These are phyloP conservation scores for Paecilomyces sp. DNA, from an alignment of 2,329 filamentous ascomycete genomes.

Conservation along the genomic window DNA sequence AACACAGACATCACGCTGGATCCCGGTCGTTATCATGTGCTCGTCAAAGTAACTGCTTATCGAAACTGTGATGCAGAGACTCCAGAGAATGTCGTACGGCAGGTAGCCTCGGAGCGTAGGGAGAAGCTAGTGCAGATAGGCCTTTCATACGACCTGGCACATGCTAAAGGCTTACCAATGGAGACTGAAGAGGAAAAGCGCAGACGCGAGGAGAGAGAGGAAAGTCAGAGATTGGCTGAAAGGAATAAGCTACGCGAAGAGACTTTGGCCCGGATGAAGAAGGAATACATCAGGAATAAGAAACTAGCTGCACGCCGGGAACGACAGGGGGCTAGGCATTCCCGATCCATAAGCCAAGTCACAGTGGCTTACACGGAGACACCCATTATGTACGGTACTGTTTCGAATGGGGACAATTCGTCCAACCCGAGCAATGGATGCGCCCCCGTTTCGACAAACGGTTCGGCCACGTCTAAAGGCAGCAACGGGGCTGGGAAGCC, in stretches of 20 bases:
- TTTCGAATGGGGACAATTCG: neutral
- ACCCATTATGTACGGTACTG: neutral
- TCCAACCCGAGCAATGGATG: neutral
- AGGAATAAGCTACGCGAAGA: constrained; percentile 30
- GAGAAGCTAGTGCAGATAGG: constrained; percentile 60
- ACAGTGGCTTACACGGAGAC: neutral
- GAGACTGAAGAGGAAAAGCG: constrained; percentile 30
- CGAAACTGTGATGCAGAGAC: constrained; percentile 45
- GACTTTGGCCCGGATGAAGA: constrained; percentile 32
- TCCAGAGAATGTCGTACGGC: constrained; percentile 62
- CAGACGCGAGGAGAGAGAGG: constrained; percentile 29
- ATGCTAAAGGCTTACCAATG: constrained; percentile 36
- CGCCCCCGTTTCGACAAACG: neutral
- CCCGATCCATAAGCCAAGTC: constrained; percentile 4
- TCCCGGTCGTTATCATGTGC: constrained; percentile 66
- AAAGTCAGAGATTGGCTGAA: constrained; percentile 22
- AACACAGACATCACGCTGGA: constrained; percentile 70
- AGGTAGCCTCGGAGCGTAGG: constrained; percentile 54
- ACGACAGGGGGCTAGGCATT: constrained; percentile 21
- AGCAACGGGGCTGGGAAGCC: constrained; percentile 3
- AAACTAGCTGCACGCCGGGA: constrained; percentile 25
- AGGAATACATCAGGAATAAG: constrained; percentile 33
- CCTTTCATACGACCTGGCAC: constrained; percentile 40
- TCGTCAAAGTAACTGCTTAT: constrained; percentile 66
- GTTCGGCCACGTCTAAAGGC: neutral